These are phyloP conservation scores for Penicillium lividum DNA, from an alignment of 495 filamentous ascomycete species.

Conservation along the genomic window DNA sequence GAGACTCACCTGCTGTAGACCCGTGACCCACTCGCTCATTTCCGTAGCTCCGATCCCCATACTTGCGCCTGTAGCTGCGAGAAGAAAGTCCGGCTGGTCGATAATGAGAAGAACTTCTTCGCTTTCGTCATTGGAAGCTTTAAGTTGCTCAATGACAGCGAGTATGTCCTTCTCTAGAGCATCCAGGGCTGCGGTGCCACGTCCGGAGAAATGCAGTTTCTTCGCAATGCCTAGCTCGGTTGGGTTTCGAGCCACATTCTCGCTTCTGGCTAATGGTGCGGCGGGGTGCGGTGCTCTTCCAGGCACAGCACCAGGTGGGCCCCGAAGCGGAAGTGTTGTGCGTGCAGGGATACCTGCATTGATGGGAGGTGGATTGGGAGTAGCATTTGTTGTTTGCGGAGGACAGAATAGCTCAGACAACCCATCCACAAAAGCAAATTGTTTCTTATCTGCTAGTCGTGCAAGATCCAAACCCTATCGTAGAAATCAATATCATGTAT, in stretches of 20 bases:
- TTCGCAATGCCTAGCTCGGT: conserved; percentile 32
- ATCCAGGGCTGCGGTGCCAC: conserved; percentile 36
- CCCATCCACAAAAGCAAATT: conserved; percentile 74
- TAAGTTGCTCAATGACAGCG: conserved; percentile 35
- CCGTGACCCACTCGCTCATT: conserved; percentile 48
- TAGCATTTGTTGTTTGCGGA: conserved; percentile 22
- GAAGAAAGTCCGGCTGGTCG: conserved; percentile 53
- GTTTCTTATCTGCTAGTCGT: conserved; percentile 52
- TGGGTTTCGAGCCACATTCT: conserved; percentile 7
- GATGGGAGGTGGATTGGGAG: conserved; percentile 14
- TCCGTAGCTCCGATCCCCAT: conserved; percentile 46
- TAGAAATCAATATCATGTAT: conserved; percentile 7
- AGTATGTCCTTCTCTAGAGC: conserved; percentile 41
- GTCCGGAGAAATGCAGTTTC: conserved; percentile 39
- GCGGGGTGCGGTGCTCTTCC: conserved; percentile 26
- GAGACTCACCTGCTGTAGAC: conserved; percentile 43
- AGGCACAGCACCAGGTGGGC: conserved; percentile 30
- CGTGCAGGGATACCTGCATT: conserved; percentile 21
- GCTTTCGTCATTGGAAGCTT: conserved; percentile 19
- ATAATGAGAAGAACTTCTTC: conserved; percentile 48
- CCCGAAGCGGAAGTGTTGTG: conserved; percentile 37
- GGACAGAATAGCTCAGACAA: conserved; percentile 57
- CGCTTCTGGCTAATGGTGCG: conserved; percentile 5
- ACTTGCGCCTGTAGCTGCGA: conserved; percentile 44
- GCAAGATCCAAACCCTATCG: conserved; percentile 68